These are phyloP conservation scores for Carex cristatella DNA, from an alignment of 176 grass and related monocot species.

Conservation along the genomic window DNA sequence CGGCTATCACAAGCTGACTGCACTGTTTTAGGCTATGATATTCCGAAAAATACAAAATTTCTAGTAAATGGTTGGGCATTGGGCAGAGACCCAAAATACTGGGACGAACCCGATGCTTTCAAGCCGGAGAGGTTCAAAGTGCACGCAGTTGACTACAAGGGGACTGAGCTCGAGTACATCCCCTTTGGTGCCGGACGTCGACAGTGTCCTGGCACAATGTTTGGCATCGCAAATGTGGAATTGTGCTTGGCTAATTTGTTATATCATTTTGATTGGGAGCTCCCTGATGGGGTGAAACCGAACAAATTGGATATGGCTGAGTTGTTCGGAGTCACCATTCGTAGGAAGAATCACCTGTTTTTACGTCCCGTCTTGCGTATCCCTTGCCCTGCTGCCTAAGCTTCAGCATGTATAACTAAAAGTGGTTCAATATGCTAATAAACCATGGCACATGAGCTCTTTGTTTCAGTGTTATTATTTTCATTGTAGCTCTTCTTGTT, in stretches of 20 bases:
- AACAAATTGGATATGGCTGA: constrained; percentile 26
- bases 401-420: neutral
- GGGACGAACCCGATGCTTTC: constrained; percentile 17
- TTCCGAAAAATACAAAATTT: constrained; percentile 32
- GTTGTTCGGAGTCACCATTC: constrained; percentile 13
- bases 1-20: constrained; percentile 28
- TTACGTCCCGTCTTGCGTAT: neutral
- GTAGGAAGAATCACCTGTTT: neutral
- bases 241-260: constrained; percentile 29
- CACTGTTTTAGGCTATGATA: constrained; percentile 36
- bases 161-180: constrained; percentile 28
- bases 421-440: neutral
- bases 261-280: constrained; percentile 33
- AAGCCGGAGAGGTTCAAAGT: constrained; percentile 34
- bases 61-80: constrained; percentile 59
- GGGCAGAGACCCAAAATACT: constrained; percentile 44
- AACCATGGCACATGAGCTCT: neutral
- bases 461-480: neutral
- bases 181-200: constrained; percentile 34
- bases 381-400: neutral
- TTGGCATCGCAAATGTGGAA: constrained; percentile 9
- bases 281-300: neutral
- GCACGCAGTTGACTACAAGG: constrained; percentile 13
- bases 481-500: neutral
- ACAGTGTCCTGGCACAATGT: constrained; percentile 27